Evolutionary conservation across 352 stramenopile species (phyloP), one percentile per base, ranked within the genome.

Genomic region (Globisporangium okanoganense): DNA sequence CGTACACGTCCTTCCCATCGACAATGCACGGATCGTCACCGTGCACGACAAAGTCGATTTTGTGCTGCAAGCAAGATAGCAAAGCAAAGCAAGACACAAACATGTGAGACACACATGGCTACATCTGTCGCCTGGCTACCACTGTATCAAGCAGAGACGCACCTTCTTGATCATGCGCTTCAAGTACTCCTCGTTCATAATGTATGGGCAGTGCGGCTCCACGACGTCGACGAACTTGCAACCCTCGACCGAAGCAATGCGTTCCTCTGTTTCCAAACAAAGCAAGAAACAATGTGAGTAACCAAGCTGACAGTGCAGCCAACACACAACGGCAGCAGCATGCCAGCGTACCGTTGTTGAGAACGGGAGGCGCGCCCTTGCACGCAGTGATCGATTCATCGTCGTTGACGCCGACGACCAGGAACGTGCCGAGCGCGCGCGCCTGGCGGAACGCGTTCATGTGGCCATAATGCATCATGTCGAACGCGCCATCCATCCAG

Each of bases 401-500:
- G 48, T 96, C 97, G 71, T 99, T 99, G 22, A 99, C 91, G n/a
- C 97, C 97, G 2, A 99, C 97, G 36, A 99, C 92, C 0, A 99
- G 78, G 70, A 98, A 96, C 58, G 97, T 99, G 25, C 97, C 97
- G 5, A 99, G 80, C 9, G 96, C 89, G 49, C 90, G 75, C 38
- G 91, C 97, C 61, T 99, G 92, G 31, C 96, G 95, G 82, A 99
- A 99, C 10, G 97, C 97, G 77, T 99, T 99, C 96, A 99, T 99
- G 79, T 99, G 97, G 25, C 97, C 97, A 73, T 98, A 99, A 75
- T 99, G 97, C 93, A 99, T 98, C 82, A 99, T 96, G 73, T 99
- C 97, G 74, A 99, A 99, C 29, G 95, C 96, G 53, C 97, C 97
- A 65, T 99, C 97, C 91, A 99, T 98, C 85, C 97, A 99, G 64